Evolutionary conservation across 208 protist genomes (phyloP).

Genomic region (Trypanosomatidae sp.): DNA sequence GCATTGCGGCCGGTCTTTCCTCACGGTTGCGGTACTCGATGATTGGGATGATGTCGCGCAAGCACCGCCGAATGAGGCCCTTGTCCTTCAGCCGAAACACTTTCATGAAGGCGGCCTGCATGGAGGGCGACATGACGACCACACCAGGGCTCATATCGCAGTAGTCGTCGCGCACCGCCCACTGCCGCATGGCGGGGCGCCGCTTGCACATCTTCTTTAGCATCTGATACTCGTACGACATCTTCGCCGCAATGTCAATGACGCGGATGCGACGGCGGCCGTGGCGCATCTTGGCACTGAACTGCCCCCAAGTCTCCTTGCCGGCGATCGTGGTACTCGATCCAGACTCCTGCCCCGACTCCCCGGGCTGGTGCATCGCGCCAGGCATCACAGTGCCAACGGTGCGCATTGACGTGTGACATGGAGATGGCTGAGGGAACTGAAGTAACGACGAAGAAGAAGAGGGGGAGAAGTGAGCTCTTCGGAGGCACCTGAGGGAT

Average conservation of each 20-base stretch:
- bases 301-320: slow-evolving; percentile 89
- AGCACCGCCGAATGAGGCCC: slow-evolving; percentile 73
- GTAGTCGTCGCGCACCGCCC: slow-evolving; percentile 84
- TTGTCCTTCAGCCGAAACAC: slow-evolving; percentile 88
- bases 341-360: slow-evolving; percentile 52
- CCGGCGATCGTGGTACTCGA: slow-evolving; percentile 57
- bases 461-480: background rate
- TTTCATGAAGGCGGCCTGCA: slow-evolving; percentile 91
- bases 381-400: slow-evolving; percentile 32
- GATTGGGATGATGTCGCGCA: slow-evolving; percentile 87
- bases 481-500: background rate
- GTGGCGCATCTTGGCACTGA: slow-evolving; percentile 77
- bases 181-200: slow-evolving; percentile 87
- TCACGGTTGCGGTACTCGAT: slow-evolving; percentile 89
- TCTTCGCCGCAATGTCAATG: slow-evolving; percentile 89
- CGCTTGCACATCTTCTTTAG: slow-evolving; percentile 87
- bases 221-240: slow-evolving; percentile 93
- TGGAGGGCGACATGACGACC: slow-evolving; percentile 88
- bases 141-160: slow-evolving; percentile 87
- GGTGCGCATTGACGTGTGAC: slow-evolving; percentile 3
- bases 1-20: slow-evolving; percentile 47
- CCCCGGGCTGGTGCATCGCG: slow-evolving; percentile 73
- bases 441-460: background rate
- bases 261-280: slow-evolving; percentile 75
- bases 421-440: background rate